Evolutionary conservation across 2,329 filamentous ascomycete species (phyloP).

Genomic region (Claviceps arundinis): DNA sequence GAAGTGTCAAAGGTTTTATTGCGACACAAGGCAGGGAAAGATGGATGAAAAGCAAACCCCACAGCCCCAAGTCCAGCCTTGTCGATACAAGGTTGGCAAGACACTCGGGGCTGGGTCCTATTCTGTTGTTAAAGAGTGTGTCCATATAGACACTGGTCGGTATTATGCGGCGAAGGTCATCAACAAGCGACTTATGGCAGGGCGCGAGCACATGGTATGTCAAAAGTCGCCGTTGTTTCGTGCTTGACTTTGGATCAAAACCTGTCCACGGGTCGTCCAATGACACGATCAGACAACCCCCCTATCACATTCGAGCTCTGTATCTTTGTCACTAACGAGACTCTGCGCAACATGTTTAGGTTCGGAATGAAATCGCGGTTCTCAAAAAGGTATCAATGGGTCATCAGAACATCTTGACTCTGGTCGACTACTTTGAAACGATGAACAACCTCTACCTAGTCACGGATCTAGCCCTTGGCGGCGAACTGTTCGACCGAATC

Average conservation of each 20-base stretch:
- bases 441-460: conserved; percentile 99
- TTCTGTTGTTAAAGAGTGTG: conserved; percentile 96
- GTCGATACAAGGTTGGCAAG: conserved; percentile 97
- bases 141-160: conserved; percentile 92
- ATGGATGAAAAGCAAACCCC: conserved; percentile 18
- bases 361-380: conserved; percentile 95
- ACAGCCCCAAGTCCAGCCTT: conserved; percentile 70
- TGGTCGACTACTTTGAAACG: conserved; percentile 98
- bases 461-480: conserved; percentile 88
- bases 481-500: conserved; percentile 95
- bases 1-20: background rate
- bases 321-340: background rate
- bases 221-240: background rate
- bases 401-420: conserved; percentile 91
- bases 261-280: background rate
- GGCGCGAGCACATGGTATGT: conserved; percentile 89
- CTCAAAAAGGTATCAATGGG: conserved; percentile 98
- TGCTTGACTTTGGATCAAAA: background rate
- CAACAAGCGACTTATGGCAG: conserved; percentile 96
- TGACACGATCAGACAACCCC: background rate
- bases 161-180: conserved; percentile 99
- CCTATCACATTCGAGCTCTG: background rate
- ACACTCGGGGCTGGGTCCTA: conserved; percentile 93
- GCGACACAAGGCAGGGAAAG: background rate
- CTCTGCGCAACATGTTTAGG: conserved; percentile 32